phyloP scores from a whole-genome alignment of 805 yeast species.

The Maudiozyma barnettii region DNA sequence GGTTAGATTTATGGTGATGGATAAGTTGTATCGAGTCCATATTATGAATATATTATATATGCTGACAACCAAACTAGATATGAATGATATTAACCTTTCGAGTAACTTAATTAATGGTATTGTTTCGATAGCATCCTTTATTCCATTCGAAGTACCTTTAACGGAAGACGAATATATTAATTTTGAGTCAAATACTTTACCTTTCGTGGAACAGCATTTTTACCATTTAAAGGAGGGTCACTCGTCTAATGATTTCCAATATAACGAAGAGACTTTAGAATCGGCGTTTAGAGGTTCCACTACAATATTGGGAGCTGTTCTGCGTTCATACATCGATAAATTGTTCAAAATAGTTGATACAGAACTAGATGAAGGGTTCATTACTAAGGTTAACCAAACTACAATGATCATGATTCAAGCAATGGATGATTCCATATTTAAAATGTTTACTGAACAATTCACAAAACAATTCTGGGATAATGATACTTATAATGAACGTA shows the following conservation, averaged over 20 bases:
- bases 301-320: slow-evolving; percentile 51
- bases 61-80: slow-evolving; percentile 73
- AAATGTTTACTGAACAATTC: slow-evolving; percentile 33
- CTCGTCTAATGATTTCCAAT: slow-evolving; percentile 41
- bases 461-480: slow-evolving; percentile 34
- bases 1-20: slow-evolving; percentile 54
- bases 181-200: slow-evolving; percentile 34
- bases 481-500: slow-evolving; percentile 49
- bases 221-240: slow-evolving; percentile 35
- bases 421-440: slow-evolving; percentile 46
- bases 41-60: slow-evolving; percentile 62
- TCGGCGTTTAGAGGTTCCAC: slow-evolving; percentile 65
- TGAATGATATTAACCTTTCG: slow-evolving; percentile 78
- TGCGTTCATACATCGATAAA: slow-evolving; percentile 49
- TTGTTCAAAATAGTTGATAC: slow-evolving; percentile 55
- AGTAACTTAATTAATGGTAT: slow-evolving; percentile 61
- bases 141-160: slow-evolving; percentile 59
- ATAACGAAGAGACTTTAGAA: slow-evolving; percentile 38
- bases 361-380: slow-evolving; percentile 31
- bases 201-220: slow-evolving; percentile 59
- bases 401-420: slow-evolving; percentile 47
- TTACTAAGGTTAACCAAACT: slow-evolving; percentile 37
- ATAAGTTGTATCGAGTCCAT: slow-evolving; percentile 65
- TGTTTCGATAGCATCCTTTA: slow-evolving; percentile 58
- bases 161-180: slow-evolving; percentile 32